Evolutionary conservation across 1,284 basidiomycete species (phyloP), one percentile per base, ranked within the genome.

Genomic region (Cystobasidium sp.): DNA sequence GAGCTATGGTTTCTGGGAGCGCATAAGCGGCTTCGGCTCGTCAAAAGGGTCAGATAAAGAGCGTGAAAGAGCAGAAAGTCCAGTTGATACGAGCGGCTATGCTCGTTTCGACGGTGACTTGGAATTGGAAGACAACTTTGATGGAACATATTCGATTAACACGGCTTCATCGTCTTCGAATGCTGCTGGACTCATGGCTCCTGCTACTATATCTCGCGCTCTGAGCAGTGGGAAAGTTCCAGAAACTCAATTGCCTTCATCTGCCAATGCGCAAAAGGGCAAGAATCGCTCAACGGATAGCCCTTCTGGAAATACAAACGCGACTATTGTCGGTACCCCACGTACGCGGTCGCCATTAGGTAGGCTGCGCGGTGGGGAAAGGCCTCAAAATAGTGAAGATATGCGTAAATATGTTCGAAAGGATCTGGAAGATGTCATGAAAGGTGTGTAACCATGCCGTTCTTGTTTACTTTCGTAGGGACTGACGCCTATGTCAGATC

Each of bases 1-100:
- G 14, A 71, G 69, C 69, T 71, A 63, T 46, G 69, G 69, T 10
- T 71, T 71, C 39, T 71, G 69, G 69, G 69, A 71, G 49, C 58
- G 69, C 39, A 63, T 71, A 39, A 71, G 69, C 69, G 61, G 69
- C 20, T 55, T 71, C 20, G 69, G 69, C 5, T 59, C 55, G 3
- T 58, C 52, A 52, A 56, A 51, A 22, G 62, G 31, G 22, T 58
- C 46, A n/a, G 46, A 44, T 53, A 71, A 63, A 51, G 61, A 71
- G 41, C 47, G 55, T 61, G 69, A 71, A 49, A 51, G 61, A 53
- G 69, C 53, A 63, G 58, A 63, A 63, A 43, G 64, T 18, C 64
- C 52, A 22, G 49, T 51, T 52, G 49, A 55, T 67, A 61, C 58
- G 46, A 64, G 49, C n/a, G 69, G 69, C 16, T 71, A 71, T 55